Conservation (phyloP, 1,284 basidiomycete species). For the Ustilago trichophora region DNA sequence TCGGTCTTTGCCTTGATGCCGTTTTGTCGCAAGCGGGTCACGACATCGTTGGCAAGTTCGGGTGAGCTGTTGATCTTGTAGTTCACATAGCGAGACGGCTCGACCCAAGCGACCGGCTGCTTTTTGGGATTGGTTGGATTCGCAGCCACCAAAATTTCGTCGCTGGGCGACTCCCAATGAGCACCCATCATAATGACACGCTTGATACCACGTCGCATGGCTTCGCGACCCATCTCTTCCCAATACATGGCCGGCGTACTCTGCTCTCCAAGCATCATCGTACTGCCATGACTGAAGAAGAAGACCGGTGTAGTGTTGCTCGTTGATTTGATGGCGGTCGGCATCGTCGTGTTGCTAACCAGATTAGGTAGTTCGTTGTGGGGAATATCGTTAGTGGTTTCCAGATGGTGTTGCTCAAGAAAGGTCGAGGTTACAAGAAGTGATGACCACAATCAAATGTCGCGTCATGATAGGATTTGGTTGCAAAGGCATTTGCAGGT, state of each 20-base stretch:
- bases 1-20: conserved; percentile 50
- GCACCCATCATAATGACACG: conserved; percentile 58
- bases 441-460: not conserved
- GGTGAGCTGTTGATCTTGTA: conserved; percentile 43
- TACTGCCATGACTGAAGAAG: conserved; percentile 52
- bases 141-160: conserved; percentile 46
- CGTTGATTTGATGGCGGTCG: conserved; percentile 15
- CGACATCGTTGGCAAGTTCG: conserved; percentile 37
- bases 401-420: not conserved
- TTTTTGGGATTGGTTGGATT: conserved; percentile 46
- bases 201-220: conserved; percentile 52
- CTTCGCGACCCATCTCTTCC: conserved; percentile 53
- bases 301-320: conserved; percentile 23
- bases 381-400: not conserved
- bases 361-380: not conserved
- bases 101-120: conserved; percentile 58
- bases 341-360: conserved; percentile 2
- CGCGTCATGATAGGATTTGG: too few relatives aligned
- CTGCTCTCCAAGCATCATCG: conserved; percentile 53
- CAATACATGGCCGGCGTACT: conserved; percentile 53
- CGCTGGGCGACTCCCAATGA: conserved; percentile 51
- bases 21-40: conserved; percentile 14
- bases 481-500: too few relatives aligned
- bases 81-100: conserved; percentile 36
- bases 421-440: not conserved